These are phyloP conservation scores for Exophiala sideris DNA, from an alignment of 2,329 filamentous ascomycete genomes.

Conservation along the genomic window DNA sequence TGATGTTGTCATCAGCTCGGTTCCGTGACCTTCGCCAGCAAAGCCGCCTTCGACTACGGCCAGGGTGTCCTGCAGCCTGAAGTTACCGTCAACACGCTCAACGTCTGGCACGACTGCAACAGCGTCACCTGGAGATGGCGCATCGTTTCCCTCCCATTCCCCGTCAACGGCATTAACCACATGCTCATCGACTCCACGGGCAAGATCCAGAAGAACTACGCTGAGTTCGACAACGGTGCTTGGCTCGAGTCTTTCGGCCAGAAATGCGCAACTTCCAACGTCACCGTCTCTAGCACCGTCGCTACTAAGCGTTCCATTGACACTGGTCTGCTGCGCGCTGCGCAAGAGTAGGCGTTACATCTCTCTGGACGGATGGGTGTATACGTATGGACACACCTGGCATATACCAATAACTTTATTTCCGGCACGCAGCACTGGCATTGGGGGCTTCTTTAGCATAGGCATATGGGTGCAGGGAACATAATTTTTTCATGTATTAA, in stretches of 20 bases:
- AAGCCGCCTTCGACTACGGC: constrained; percentile 25
- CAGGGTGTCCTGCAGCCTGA: constrained; percentile 18
- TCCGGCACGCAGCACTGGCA: too few species aligned
- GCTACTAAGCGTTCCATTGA: constrained; percentile 2
- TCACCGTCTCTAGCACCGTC: constrained; percentile 2
- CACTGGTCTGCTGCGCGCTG: not conserved
- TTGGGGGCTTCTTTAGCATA: too few species aligned
- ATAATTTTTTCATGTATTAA: too few species aligned
- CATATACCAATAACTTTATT: too few species aligned
- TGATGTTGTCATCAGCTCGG: constrained; percentile 19
- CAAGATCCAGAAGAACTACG: constrained; percentile 26
- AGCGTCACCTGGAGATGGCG: constrained; percentile 28
- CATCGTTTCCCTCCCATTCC: constrained; percentile 13
- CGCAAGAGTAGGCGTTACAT: too few species aligned
- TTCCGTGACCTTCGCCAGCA: constrained; percentile 23
- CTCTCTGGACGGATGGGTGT: too few species aligned
- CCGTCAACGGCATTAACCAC: constrained; percentile 27
- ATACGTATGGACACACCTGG: too few species aligned
- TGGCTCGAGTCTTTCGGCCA: constrained; percentile 26
- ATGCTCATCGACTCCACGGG: constrained; percentile 21
- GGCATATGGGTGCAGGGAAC: too few species aligned
- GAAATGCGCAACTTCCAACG: constrained; percentile 14
- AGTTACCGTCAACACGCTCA: constrained; percentile 18
- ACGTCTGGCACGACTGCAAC: constrained; percentile 26
- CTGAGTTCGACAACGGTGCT: constrained; percentile 28